phyloP scores from a whole-genome alignment of 768 basidiomycete genomes.

The Auricularia auricula-judae region DNA sequence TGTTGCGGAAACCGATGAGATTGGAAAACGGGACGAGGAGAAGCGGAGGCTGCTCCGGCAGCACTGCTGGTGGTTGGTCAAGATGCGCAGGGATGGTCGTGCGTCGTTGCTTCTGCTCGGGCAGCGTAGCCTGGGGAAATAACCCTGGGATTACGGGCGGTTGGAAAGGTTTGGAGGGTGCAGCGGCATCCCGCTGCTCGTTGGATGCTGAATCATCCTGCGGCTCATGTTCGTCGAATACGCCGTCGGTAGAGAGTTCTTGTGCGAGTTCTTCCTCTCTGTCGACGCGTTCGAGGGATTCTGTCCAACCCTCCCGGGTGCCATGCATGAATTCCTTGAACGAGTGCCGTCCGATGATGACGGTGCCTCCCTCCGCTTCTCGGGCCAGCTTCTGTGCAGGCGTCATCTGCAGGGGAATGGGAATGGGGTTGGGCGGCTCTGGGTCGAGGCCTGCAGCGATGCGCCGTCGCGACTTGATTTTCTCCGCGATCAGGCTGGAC shows the following conservation, averaged over 20 bases:
- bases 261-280: conserved; percentile 59
- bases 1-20: conserved; percentile 69
- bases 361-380: conserved; percentile 70
- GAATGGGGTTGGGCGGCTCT: conserved; percentile 25
- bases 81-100: conserved; percentile 14
- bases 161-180: conserved; percentile 29
- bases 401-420: conserved; percentile 43
- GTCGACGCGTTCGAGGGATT: conserved; percentile 55
- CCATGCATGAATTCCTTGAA: conserved; percentile 95
- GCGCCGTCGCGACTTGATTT: conserved; percentile 61
- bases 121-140: conserved; percentile 12
- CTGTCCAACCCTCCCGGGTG: conserved; percentile 74
- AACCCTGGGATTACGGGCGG: conserved; percentile 12
- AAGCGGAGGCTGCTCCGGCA: conserved; percentile 72
- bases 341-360: conserved; percentile 80
- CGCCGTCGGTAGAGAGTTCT: conserved; percentile 57
- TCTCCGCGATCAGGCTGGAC: conserved; percentile 60
- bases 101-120: conserved; percentile 8
- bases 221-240: conserved; percentile 57
- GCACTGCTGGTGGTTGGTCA: conserved; percentile 35
- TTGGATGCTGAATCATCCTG: conserved; percentile 14
- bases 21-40: conserved; percentile 66
- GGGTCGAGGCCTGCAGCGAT: conserved; percentile 52
- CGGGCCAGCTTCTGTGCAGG: conserved; percentile 40
- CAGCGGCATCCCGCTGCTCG: conserved; percentile 23